These are phyloP conservation scores for Dothideomycetes sp. DNA, from an alignment of 2,329 filamentous ascomycete species.

Conservation along the genomic window DNA sequence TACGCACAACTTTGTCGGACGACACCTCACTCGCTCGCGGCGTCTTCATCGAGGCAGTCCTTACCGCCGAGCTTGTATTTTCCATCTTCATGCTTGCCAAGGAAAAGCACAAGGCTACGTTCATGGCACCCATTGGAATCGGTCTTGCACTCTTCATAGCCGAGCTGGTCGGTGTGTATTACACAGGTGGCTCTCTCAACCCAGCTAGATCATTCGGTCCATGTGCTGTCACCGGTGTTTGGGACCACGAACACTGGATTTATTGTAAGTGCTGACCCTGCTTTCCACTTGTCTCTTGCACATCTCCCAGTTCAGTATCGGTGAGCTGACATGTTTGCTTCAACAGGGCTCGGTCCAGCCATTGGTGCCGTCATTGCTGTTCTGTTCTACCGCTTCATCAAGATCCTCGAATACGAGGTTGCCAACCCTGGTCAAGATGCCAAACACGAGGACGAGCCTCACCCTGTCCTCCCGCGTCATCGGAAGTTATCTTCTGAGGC, in stretches of 20 bases:
- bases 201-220: conserved; percentile 31
- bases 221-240: conserved; percentile 25
- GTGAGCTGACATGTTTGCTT: no score
- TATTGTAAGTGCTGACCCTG: no score
- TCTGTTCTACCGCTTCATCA: conserved; percentile 29
- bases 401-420: conserved; percentile 29
- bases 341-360: conserved; percentile 11
- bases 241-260: conserved; percentile 30
- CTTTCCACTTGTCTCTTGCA: no score
- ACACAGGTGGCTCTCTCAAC: conserved; percentile 32
- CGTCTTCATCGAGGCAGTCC: conserved; percentile 56
- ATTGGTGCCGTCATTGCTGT: conserved; percentile 17
- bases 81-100: conserved; percentile 59
- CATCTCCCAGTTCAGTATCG: no score
- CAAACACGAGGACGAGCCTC: conserved; percentile 4
- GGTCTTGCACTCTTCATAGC: conserved; percentile 59
- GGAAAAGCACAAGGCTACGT: conserved; percentile 64
- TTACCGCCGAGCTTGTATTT: conserved; percentile 52
- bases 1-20: conserved; percentile 44
- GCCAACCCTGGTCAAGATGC: conserved; percentile 23
- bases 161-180: conserved; percentile 37
- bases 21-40: conserved; percentile 45
- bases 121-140: conserved; percentile 60
- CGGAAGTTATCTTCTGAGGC: not conserved
- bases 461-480: not conserved